Base-by-base conservation (phyloP, 2,329 filamentous ascomycete species). In the Sclerotinia spermophila region DNA sequence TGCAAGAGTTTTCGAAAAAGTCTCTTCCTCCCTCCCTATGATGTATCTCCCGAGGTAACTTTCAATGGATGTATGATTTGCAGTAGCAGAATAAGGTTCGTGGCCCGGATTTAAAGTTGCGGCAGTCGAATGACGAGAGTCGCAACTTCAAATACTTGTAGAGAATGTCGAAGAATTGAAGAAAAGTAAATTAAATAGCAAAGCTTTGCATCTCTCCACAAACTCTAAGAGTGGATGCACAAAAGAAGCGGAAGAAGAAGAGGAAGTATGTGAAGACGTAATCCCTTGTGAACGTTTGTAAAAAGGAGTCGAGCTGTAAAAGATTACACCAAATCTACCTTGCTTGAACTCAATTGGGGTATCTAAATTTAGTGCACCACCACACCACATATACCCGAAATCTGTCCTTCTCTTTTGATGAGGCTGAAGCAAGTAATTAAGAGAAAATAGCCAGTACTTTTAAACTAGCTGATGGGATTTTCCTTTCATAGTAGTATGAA, bases 151-250 rank as follows among this genome's bases (percentile, higher is more conserved):
- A 69, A 44, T 53, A 35, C 33, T 48, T 24, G 24, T 48, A 40
- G 62, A 35, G 51, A 69, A 64, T 56, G 60, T 69, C 60, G 30
- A 48, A 64, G 55, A 48, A 69, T 45, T 40, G 27, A 45, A 65
- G 24, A 59, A 55, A 44, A 35, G 40, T 42, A 40, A 45, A 70
- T 70, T 75, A 77, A 73, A 77, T 74, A 75, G 66, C 72, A 72
- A 67, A 75, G 64, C 68, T 67, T 72, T 73, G 72, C 76, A 78
- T 78, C 67, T 53, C 62, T 76, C 75, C 73, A 73, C 75, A 75
- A 72, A 73, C 72, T 48, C 51, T 67, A 42, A 33, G 69, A 72
- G 33, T 38, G 45, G 53, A 65, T 68, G 51, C 24, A 58, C 27
- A 44, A 45, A 53, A 30, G 17, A 59, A 68, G 40, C 33, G 48